Evolutionary conservation across 441 rosid species (phyloP), one percentile per base, ranked within the genome.

Genomic region (Biscutella laevigata): DNA sequence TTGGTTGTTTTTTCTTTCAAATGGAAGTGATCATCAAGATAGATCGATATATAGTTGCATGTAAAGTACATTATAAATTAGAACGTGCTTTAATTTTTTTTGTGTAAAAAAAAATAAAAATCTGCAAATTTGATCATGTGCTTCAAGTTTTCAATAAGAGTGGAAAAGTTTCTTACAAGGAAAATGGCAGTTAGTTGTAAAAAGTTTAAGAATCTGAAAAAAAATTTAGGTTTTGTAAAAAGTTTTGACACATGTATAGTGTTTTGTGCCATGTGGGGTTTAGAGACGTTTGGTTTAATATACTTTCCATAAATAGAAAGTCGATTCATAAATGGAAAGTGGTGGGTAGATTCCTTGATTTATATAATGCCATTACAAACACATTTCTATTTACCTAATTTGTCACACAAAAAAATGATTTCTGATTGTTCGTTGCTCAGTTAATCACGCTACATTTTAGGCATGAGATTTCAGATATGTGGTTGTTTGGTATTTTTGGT

Each of bases 91-190:
- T 11, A 29, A 30, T 5, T 14, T 24, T 33, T 40, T 19, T 33
- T 37, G 8, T 7, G 0, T 0, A 2, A 11, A 3, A 50, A 52
- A 22, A 59, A 58, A 51, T 6, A 66, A 59, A 59, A 59, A 66
- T 59, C 71, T 66, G 56, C 57, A n/a, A 38, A 45, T 46, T 41
- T 30, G 46, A 22, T 53, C 71, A 66, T 66, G 57, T 66, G 66
- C 57, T 66, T 53, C 66, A 59, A 53, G 61, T 66, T 59, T 66
- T 53, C 27, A 24, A 29, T 19, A 30, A 19, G 32, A 37, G 39
- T 1, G 27, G 24, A 12, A 26, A 28, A 1, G 11, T 13, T 1
- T 21, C 6, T 19, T 5, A 2, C 3, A 28, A 15, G 19, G 17
- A 15, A 24, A 20, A 13, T 11, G 22, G 37, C 45, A 21, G 4